Evolutionary conservation across 78 protist species (phyloP).

Genomic region (Fonticula alba): DNA sequence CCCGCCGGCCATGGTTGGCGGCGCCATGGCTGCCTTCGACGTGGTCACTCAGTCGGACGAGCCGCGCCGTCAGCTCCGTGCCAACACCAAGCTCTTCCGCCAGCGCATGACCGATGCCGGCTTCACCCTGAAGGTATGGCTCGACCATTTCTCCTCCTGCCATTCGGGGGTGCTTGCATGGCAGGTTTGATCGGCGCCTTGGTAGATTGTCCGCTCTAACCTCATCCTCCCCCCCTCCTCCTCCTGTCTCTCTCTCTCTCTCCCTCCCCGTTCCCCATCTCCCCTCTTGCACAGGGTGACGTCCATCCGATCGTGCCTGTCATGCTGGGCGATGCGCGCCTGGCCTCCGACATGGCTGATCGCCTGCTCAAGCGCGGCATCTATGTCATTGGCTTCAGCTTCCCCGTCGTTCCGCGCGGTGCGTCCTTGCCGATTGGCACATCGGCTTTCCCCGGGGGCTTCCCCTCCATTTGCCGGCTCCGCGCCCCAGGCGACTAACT

Average conservation of each 20-base stretch:
- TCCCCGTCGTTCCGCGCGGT: slow-evolving; percentile 51
- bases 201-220: not conserved
- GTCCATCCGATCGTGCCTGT: slow-evolving; percentile 55
- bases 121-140: slow-evolving; percentile 7
- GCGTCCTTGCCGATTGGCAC: not conserved
- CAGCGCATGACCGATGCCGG: slow-evolving; percentile 40
- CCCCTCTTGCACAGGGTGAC: not conserved
- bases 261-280: not conserved
- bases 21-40: slow-evolving; percentile 13
- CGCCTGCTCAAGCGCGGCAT: slow-evolving; percentile 37
- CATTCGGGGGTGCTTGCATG: not conserved
- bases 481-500: too few species aligned
- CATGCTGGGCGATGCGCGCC: slow-evolving; percentile 44
- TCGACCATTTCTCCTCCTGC: not conserved
- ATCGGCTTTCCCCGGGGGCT: too few species aligned
- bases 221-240: not conserved
- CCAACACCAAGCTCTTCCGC: slow-evolving; percentile 40
- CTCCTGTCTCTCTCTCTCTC: too few species aligned
- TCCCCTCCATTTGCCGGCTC: too few species aligned
- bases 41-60: not conserved
- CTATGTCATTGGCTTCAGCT: slow-evolving; percentile 49
- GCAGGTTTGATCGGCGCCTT: too few species aligned
- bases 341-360: slow-evolving; percentile 49
- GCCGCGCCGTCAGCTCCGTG: slow-evolving; percentile 1
- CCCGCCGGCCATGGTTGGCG: slow-evolving; percentile 53